Base-by-base conservation (phyloP, 106 monocot genomes). In the Dendrobium officinale region DNA sequence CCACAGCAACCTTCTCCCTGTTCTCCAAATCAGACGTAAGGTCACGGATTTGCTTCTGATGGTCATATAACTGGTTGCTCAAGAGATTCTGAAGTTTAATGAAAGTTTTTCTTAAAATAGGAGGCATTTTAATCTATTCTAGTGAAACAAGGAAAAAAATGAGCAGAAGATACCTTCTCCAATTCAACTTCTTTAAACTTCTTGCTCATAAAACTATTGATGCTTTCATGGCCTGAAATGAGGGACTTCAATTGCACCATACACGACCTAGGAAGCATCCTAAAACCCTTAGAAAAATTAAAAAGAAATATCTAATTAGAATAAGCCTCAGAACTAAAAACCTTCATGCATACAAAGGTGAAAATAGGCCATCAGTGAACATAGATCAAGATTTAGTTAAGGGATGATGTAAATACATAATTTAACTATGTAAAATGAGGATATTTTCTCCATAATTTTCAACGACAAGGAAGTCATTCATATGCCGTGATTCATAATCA, bases 121-220 rank as follows among this genome's bases (percentile, higher is more conserved):
- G 10, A 54, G 56, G 51, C 5, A 58, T 55, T 2, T 44, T 61
- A 61, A 79, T 45, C 13, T 77, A 4, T 22, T 61, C 72, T 27
- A 40, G n/a, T 31, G 66, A 51, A 48, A 9, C 48, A 59, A 75
- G 24, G 6, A 68, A 51, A 29, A 75, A 82, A 22, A 73, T 78
- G 48, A 31, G 27, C 42, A 37, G 43, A 80, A 67, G 45, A 77
- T 26, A 99, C 99, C 91, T 99, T 99, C 77, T 99, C 91, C 1
- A 76, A 31, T 55, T 93, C 86, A 78, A 87, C 55, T 77, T 95
- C 76, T 80, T 83, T 72, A 72, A 61, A 55, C 78, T 79, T 95
- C 43, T 84, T 80, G 68, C 17, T 78, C 90, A 95, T 68, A 67
- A 10, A 85, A 47, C 54, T 77, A 8, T 78, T 10, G 42, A 93